Base-by-base conservation (phyloP, 345 rosid genomes). In the Pseudoturritis turrita region DNA sequence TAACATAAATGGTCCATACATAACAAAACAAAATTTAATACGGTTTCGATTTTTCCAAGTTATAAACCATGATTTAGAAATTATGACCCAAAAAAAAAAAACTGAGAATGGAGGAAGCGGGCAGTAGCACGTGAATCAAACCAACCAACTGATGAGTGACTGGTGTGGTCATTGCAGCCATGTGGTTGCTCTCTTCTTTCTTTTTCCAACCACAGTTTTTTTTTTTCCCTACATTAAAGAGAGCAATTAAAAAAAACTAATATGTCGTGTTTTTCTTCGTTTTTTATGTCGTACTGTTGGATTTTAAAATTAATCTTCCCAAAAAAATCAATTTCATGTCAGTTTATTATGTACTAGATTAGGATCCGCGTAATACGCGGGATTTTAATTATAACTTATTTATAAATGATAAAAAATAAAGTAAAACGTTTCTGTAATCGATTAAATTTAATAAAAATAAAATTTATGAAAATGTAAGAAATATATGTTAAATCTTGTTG, bases 111-210 rank as follows among this genome's bases (percentile, higher is more conserved):
- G 61, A 18, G 33, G 53, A 66, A 10, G 17, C 3, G 37, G 31
- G 73, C 2, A 67, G 62, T 67, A 74, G 73, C 78, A 67, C 69
- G 69, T 75, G 74, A 40, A 68, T n/a, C 43, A 15, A 67, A 75
- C 69, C 78, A 67, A 74, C 78, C 63, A 75, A 60, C 73, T 75
- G 56, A 39, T 50, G 61, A 74, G 39, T 67, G 73, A 67, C 61
- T 22, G 31, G 62, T 61, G 68, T 67, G 54, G 43, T 15, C 21
- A 59, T 74, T 41, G 53, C 46, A 74, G 47, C 67, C 68, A 74
- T 56, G 68, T 65, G 61, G 46, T 58, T 59, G 17, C 55, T 74
- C 41, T 67, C 39, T 18, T 66, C 67, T 67, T 25, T 56, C 13
- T 46, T 33, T 70, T 70, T 57, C 70, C 51, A 28, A 31, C 62